Base-by-base conservation (phyloP, 2,329 filamentous ascomycete genomes). In the Neurospora crassa region DNA sequence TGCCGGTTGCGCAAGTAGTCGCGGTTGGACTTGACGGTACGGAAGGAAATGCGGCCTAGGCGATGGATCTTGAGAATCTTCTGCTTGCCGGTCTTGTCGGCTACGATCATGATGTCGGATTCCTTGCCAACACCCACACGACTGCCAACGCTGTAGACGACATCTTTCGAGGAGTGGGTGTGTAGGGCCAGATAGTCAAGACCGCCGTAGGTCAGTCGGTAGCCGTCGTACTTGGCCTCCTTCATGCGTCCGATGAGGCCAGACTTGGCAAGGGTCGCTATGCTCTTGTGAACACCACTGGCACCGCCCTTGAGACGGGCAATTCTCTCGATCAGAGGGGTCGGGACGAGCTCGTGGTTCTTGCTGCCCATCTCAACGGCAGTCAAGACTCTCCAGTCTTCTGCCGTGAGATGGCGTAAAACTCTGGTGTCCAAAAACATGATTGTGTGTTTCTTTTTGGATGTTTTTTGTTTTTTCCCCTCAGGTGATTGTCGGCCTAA, bases 361-460 rank as follows among this genome's bases (percentile, higher is more conserved):
- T 93, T 94, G 82, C 92, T 96, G 78, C 94, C 95, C 82, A 91
- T 90, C 81, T 99, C 96, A 77, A 96, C 95, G 77, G 93, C 96
- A 79, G 93, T 91, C 73, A 99, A 90, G 74, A 97, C 94, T 77
- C 92, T 89, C 93, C 96, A 99, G 85, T 99, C 96, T 82, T 98
- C 96, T 18, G 89, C 83, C 69, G 92, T 91, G 80, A 99, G 88
- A 82, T 99, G 95, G 80, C 96, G 94, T 83, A 99, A 90, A 68
- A 92, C 91, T 80, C 94, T 94, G 68, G 95, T 94, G 80, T 99
- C 94, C 80, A 99, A 89, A 85, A 96, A 97, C 96, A 99, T 99
- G 74, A 72, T 82, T 78, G 72, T 72, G 68, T 1, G 34, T 37
- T 37, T 37, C 7, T 37, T 0, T 37, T 37, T 8, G 5, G 34